These are phyloP conservation scores for Tylopilus balloui DNA, from an alignment of 768 basidiomycete species.

Conservation along the genomic window DNA sequence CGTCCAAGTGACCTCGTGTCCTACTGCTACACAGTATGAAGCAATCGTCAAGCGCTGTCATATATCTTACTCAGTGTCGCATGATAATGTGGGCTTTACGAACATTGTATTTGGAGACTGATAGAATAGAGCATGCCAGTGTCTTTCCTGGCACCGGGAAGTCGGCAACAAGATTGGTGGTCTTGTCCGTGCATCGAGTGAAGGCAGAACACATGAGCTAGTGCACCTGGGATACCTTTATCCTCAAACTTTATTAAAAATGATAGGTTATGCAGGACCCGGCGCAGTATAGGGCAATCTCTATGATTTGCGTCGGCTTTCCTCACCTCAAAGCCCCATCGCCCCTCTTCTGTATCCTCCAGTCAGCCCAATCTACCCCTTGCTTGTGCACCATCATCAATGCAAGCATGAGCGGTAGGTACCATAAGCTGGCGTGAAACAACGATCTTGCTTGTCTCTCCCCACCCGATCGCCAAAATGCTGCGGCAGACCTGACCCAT, in stretches of 20 bases:
- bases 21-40: background rate
- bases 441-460: constrained; percentile 75
- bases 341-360: constrained; percentile 27
- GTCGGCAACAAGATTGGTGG: background rate
- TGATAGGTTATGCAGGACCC: background rate
- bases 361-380: constrained; percentile 70
- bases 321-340: background rate
- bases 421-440: constrained; percentile 84
- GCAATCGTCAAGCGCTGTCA: background rate
- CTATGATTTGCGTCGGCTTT: background rate
- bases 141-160: background rate
- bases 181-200: background rate
- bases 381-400: constrained; percentile 96
- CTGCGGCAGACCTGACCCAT: constrained; percentile 62
- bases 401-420: constrained; percentile 82
- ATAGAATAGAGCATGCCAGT: background rate
- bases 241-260: background rate
- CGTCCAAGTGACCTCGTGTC: background rate
- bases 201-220: background rate
- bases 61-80: background rate
- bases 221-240: background rate
- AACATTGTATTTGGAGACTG: background rate
- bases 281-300: background rate
- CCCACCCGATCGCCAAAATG: constrained; percentile 66
- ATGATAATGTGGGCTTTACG: background rate